Evolutionary conservation across 805 yeast genomes (phyloP), one percentile per base, ranked within the genome.

Genomic region (Saturnispora dispora): DNA sequence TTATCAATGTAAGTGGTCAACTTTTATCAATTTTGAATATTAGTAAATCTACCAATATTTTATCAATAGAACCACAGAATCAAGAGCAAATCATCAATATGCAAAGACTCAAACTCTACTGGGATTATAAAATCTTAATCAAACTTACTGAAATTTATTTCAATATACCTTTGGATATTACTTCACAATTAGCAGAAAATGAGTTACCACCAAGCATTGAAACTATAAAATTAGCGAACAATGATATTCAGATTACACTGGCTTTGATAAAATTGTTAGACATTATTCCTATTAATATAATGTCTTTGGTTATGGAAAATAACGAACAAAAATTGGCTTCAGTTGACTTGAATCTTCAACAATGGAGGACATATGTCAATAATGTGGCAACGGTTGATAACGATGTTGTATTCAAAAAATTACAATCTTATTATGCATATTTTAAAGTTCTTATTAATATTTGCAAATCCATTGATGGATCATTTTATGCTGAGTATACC

Each of bases 11-110:
- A 40, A 64, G 66, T 50, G 52, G 66, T 40, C 67, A 61, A 49
- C 71, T 74, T 52, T 53, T 75, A 20, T 68, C 70, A 52, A 65
- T 70, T 23, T 70, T 81, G 53, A 76, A 81, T 69, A 67, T 79
- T 2, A 52, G 66, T 54, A 57, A 56, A 30, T 43, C 60, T 2
- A 45, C 50, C 32, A 48, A 54, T 40, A 44, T 55, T 8, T 13
- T 51, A 22, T 11, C 45, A 5, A 22, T 40, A 15, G n/a, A 45
- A 11, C 48, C 47, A 25, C 43, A 36, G 27, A 44, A 44, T 10
- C 51, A 55, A 13, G 51, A 57, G 2, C 62, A 62, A 42, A 49
- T 60, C 13, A 51, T 55, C 33, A 62, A 58, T 51, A 59, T 62
- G 46, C 68, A 62, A 47, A 61, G 76, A 55, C 58, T 73, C 37